Evolutionary conservation across 2,329 filamentous ascomycete genomes (phyloP).

Genomic region (Aspergillus proliferans): DNA sequence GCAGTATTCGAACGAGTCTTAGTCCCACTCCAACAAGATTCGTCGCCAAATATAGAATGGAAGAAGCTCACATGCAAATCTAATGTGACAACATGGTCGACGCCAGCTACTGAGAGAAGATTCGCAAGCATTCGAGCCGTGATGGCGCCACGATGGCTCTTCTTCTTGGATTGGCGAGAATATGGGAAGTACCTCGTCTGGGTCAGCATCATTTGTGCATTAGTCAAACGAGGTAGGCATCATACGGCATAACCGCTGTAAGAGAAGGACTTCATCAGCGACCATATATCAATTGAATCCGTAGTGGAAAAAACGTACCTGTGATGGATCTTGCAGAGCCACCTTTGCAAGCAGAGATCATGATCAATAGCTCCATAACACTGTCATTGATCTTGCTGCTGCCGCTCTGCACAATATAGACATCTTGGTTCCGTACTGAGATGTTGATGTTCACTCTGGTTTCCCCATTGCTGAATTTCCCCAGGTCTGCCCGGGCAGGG

Average conservation of each 20-base stretch:
- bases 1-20: slow-evolving; percentile 13
- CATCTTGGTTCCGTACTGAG: slow-evolving; percentile 91
- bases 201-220: slow-evolving; percentile 31
- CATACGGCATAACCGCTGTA: slow-evolving; percentile 44
- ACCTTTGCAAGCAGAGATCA: slow-evolving; percentile 98
- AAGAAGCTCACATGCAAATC: slow-evolving; percentile 68
- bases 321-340: slow-evolving; percentile 95
- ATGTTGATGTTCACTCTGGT: slow-evolving; percentile 61
- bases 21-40: slow-evolving; percentile 2
- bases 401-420: slow-evolving; percentile 97
- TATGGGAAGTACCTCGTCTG: slow-evolving; percentile 79
- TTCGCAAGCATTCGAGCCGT: slow-evolving; percentile 97
- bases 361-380: slow-evolving; percentile 98
- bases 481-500: slow-evolving; percentile 54
- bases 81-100: slow-evolving; percentile 96
- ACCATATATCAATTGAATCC: slow-evolving; percentile 2
- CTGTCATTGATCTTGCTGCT: slow-evolving; percentile 96
- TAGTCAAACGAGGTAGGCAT: slow-evolving; percentile 25
- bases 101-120: slow-evolving; percentile 82
- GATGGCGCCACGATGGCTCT: slow-evolving; percentile 91
- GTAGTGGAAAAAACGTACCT: slow-evolving; percentile 52
- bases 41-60: neutral
- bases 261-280: slow-evolving; percentile 11
- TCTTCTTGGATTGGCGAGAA: slow-evolving; percentile 98
- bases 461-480: slow-evolving; percentile 65